Evolutionary conservation across 1,284 basidiomycete genomes (phyloP), one percentile per base, ranked within the genome.

Genomic region (Meira nashicola): DNA sequence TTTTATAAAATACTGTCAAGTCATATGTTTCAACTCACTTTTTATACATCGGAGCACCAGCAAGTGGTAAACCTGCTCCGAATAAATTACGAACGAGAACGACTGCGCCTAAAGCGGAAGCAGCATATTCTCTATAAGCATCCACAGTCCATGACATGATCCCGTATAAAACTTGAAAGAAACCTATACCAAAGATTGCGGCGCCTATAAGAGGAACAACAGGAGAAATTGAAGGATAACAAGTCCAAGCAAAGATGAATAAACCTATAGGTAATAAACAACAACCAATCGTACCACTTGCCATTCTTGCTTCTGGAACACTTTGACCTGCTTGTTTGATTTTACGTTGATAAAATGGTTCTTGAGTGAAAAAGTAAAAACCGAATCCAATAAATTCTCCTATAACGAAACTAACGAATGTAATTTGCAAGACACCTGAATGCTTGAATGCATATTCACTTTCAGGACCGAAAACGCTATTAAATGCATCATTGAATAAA

Each of bases 341-440:
- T 10, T 54, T 57, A 3, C 50, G 58, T 40, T 63, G 70, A 63
- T 79, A 79, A 17, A 74, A 70, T 39, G 63, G 62, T 65, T 79
- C 77, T 62, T 78, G 74, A 19, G 74, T 70, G 51, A 79, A 73
- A 10, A 28, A 86, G 80, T 76, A 87, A 87, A 0, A 85, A 83
- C 8, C 87, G 82, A 1, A 57, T 49, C 25, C 65, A 54, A 76
- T 46, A 21, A 72, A 17, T 14, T 66, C 58, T 4, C 74, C 74
- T 39, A 74, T 60, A 43, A 71, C 72, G 39, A 74, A 71, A 9
- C 68, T 60, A 39, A 86, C 78, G 1, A 88, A 58, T 12, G 57
- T 59, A 1, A 58, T 33, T 49, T 58, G 54, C 5, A 59, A 23
- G 33, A 58, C 23, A 7, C 57, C 57, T 4, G 57, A 23, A 21